Conservation (phyloP, 768 basidiomycete genomes). For the Serendipita vermifera region DNA sequence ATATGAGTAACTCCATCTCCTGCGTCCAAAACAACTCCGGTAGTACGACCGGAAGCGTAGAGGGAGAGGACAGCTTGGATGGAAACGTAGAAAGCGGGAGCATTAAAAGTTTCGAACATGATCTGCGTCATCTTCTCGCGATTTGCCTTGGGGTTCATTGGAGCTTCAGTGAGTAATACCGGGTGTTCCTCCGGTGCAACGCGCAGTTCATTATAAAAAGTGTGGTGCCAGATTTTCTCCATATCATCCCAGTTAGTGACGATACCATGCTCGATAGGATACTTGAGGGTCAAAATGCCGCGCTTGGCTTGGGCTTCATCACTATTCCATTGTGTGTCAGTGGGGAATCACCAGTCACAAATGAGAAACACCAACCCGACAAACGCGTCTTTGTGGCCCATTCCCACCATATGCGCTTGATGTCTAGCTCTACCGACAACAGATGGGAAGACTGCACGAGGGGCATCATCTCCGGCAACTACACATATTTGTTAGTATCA, state of each 20-base stretch:
- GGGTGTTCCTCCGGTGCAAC: conserved; percentile 69
- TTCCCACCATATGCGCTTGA: conserved; percentile 92
- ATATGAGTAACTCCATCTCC: conserved; percentile 95
- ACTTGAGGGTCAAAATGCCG: conserved; percentile 86
- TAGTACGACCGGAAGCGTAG: conserved; percentile 91
- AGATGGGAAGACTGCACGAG: conserved; percentile 88
- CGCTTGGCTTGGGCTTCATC: conserved; percentile 91
- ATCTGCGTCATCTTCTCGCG: conserved; percentile 67
- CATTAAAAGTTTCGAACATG: conserved; percentile 71
- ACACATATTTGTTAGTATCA: conserved; percentile 9
- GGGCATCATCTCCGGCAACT: conserved; percentile 69
- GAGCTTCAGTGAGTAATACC: conserved; percentile 57
- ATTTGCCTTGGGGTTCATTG: conserved; percentile 62
- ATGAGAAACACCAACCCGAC: conserved; percentile 52
- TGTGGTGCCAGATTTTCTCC: conserved; percentile 99
- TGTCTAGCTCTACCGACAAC: conserved; percentile 93
- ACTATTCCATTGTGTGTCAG: conserved; percentile 27
- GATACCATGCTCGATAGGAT: conserved; percentile 88
- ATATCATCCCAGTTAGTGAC: conserved; percentile 99
- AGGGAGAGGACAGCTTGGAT: conserved; percentile 65
- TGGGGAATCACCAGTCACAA: conserved; percentile 9
- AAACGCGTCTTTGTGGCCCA: conserved; percentile 94
- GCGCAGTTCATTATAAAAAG: conserved; percentile 77
- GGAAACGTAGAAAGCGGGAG: conserved; percentile 60
- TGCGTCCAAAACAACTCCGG: conserved; percentile 69